A percentile compares a stretch with the other conserved stretches of the same genome.
Conservation (phyloP, 1,284 basidiomycete genomes). For the Apiotrichum siamense region DNA sequence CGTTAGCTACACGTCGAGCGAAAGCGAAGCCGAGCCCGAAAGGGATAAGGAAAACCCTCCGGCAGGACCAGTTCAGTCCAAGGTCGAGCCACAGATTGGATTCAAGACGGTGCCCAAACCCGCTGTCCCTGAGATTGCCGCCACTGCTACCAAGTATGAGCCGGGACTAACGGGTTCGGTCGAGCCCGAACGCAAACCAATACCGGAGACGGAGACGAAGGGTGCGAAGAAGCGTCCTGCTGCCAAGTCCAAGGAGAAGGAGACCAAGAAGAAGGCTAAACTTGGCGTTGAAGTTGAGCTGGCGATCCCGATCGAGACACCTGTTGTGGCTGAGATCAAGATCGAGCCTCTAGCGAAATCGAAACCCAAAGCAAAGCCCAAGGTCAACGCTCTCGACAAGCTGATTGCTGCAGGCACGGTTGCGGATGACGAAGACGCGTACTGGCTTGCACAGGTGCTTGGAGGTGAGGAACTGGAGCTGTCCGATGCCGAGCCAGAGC, state of each 20-base stretch:
- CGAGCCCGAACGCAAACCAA: constrained; percentile 15
- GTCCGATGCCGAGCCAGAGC: constrained; percentile 20
- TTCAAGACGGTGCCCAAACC: neutral
- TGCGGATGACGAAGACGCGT: constrained; percentile 87
- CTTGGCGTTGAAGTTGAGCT: constrained; percentile 13
- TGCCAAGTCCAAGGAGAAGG: constrained; percentile 12
- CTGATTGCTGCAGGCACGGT: constrained; percentile 53
- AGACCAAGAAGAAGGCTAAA: constrained; percentile 12
- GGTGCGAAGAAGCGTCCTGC: constrained; percentile 30
- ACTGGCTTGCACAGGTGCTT: constrained; percentile 62
- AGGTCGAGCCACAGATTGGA: constrained; percentile 1
- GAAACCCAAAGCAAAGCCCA: constrained; percentile 19
- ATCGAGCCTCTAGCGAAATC: constrained; percentile 16
- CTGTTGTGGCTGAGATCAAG: constrained; percentile 31
- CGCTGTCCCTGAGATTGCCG: neutral
- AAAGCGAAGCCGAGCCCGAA: constrained; percentile 12
- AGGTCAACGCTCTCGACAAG: constrained; percentile 28
- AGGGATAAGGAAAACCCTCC: constrained; percentile 3
- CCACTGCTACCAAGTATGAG: too few relatives aligned
- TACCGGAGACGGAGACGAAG: too few relatives aligned
- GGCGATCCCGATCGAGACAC: constrained; percentile 10
- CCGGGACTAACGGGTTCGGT: neutral
- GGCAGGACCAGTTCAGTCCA: neutral
- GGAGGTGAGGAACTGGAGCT: constrained; percentile 46
- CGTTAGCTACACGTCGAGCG: constrained; percentile 22